phyloP scores from a whole-genome alignment of 2,329 filamentous ascomycete species.

The Claviceps sp. region DNA sequence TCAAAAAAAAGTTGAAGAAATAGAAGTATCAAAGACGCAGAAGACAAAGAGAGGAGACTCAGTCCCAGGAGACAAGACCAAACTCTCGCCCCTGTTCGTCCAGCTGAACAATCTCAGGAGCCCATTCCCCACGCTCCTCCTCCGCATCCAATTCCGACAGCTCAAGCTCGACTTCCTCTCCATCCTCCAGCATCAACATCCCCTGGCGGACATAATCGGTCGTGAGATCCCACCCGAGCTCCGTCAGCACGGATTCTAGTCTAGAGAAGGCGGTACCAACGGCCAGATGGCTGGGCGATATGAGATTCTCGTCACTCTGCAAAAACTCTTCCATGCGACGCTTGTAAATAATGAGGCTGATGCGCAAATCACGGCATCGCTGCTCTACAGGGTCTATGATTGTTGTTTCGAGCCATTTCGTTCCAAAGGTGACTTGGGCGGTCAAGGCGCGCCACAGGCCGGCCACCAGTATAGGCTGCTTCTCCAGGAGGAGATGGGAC shows the following conservation, averaged over 20 bases:
- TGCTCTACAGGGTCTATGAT: constrained; percentile 24
- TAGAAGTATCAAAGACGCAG: neutral
- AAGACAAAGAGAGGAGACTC: neutral
- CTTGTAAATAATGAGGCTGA: constrained; percentile 40
- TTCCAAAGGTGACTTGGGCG: constrained; percentile 41
- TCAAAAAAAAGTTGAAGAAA: neutral
- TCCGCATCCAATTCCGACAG: constrained; percentile 38
- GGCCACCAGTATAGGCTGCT: constrained; percentile 29
- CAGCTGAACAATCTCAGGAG: constrained; percentile 38
- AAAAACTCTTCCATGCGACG: constrained; percentile 36
- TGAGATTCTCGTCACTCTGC: constrained; percentile 17
- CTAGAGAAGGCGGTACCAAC: constrained; percentile 33
- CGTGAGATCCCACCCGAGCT: constrained; percentile 43
- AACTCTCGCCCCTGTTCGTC: constrained; percentile 38
- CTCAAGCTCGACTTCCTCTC: constrained; percentile 34
- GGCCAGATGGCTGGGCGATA: constrained; percentile 25
- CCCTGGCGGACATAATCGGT: constrained; percentile 35
- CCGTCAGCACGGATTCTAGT: constrained; percentile 19
- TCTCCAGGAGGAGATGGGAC: constrained; percentile 30
- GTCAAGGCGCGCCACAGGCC: constrained; percentile 37
- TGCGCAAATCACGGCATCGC: constrained; percentile 24
- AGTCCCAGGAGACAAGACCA: constrained; percentile 37
- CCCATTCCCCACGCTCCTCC: constrained; percentile 40
- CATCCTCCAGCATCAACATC: constrained; percentile 37
- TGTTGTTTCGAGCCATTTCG: constrained; percentile 33